Evolutionary conservation across 768 basidiomycete genomes (phyloP), one percentile per base, ranked within the genome.

Genomic region (Sistotremastrum suecicum): DNA sequence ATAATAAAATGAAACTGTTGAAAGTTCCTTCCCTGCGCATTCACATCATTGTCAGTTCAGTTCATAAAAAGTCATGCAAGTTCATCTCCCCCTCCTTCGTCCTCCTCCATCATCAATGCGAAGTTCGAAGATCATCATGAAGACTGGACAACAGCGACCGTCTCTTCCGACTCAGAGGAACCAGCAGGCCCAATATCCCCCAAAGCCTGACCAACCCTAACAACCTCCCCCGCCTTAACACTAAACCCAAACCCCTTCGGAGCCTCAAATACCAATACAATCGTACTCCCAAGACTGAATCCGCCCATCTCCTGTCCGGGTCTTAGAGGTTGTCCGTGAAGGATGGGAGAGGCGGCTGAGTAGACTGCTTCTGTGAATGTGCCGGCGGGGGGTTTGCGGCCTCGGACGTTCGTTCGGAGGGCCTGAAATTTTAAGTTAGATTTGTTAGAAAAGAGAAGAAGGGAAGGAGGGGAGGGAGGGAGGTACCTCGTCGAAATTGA

Each of bases 301-400:
- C 92, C 95, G 33, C 95, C 95, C 85, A 97, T 89, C 66, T 99
- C 92, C 60, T 95, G 86, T 1, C 87, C 92, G 1, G 84, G 71
- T 0, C 67, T 69, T 39, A 97, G 70, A 1, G 94, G 92, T 56
- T 95, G 90, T 0, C 95, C 95, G 11, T 78, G 72, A 34, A 98
- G 70, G 30, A 98, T 63, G 0, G 80, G 66, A 1, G 86, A 90
- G 0, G 92, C 94, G 5, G 73, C 74, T 2, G 80, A 75, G 62
- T 99, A 99, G 9, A 87, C 80, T 0, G 92, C 95, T 64, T 98
- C 95, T 4, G 78, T 75, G 64, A 87, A 95, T 1, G 89, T 85
- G 31, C 91, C 92, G 0, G 82, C 69, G 36, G 84, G 88, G 44
- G 77, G 83, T 31, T 69, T 70, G 3, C 71, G 69, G 1, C 78